A percentile compares a stretch with the other conserved stretches of the same genome.
phyloP scores from a whole-genome alignment of 2,329 filamentous ascomycete genomes.

The Botrytis tulipae region DNA sequence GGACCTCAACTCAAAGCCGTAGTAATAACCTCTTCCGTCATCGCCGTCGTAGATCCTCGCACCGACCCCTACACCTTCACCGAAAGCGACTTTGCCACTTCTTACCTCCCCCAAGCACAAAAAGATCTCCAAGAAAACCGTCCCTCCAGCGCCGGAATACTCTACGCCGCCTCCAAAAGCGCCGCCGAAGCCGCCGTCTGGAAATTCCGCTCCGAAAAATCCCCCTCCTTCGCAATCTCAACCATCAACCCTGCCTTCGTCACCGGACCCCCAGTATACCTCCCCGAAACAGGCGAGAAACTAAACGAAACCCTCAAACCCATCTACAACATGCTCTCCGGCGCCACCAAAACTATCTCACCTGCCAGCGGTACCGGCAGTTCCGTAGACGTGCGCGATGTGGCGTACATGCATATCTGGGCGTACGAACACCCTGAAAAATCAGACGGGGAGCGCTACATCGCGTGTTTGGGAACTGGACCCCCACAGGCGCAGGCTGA shows the following conservation, averaged over 20 bases:
- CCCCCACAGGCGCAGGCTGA: conserved; percentile 44
- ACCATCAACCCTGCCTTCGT: conserved; percentile 45
- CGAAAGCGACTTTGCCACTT: conserved; percentile 37
- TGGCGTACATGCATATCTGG: conserved; percentile 43
- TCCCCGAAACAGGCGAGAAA: conserved; percentile 36
- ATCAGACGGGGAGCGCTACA: conserved; percentile 44
- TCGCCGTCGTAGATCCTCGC: conserved; percentile 32
- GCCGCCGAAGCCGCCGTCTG: conserved; percentile 42
- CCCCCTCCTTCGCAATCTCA: conserved; percentile 42
- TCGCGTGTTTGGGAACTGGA: conserved; percentile 39
- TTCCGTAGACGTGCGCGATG: conserved; percentile 47
- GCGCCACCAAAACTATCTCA: conserved; percentile 33
- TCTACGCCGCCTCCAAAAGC: conserved; percentile 45
- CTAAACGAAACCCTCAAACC: conserved; percentile 40
- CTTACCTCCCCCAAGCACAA: conserved; percentile 35
- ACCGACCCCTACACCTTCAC: conserved; percentile 31
- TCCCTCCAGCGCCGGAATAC: conserved; percentile 21
- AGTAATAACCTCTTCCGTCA: conserved; percentile 42
- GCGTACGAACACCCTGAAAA: conserved; percentile 40
- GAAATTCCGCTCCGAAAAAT: conserved; percentile 41
- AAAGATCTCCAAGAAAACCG: conserved; percentile 36
- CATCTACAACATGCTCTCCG: conserved; percentile 41
- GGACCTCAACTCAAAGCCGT: conserved; percentile 43
- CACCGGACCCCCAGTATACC: conserved; percentile 42
- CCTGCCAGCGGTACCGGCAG: conserved; percentile 33